Evolutionary conservation across 768 basidiomycete species (phyloP).

Genomic region (Lactarius indigo): DNA sequence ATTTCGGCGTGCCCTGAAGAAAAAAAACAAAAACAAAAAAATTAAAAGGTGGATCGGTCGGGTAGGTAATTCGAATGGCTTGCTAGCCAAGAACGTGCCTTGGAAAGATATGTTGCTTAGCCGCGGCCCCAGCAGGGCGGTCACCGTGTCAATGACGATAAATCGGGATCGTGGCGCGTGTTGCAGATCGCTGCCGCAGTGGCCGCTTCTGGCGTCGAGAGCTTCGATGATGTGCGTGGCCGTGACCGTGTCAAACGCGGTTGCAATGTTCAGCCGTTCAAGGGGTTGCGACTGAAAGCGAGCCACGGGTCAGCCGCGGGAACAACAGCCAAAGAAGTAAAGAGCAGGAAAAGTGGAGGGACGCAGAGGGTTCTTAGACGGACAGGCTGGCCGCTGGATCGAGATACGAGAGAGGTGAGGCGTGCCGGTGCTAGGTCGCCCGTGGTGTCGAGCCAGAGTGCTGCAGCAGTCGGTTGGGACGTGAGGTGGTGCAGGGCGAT

Average conservation of each 20-base stretch:
- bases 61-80: background rate
- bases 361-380: constrained; percentile 1
- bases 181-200: background rate
- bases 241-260: constrained; percentile 11
- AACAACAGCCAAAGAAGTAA: too few relatives aligned
- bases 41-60: background rate
- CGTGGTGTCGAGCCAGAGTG: constrained; percentile 69
- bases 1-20: constrained; percentile 60
- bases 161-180: constrained; percentile 32
- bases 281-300: constrained; percentile 8
- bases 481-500: constrained; percentile 53
- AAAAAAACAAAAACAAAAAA: background rate
- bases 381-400: constrained; percentile 28
- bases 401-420: constrained; percentile 36
- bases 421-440: constrained; percentile 60
- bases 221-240: constrained; percentile 12
- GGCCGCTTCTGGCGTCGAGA: background rate
- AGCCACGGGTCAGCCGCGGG: background rate
- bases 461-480: constrained; percentile 35
- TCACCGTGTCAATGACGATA: constrained; percentile 64
- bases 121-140: constrained; percentile 58
- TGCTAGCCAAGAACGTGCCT: constrained; percentile 32
- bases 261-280: constrained; percentile 13
- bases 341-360: background rate
- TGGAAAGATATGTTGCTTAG: constrained; percentile 65